Evolutionary conservation across 805 yeast species (phyloP), one percentile per base, ranked within the genome.

Genomic region (Hanseniaspora pseudoguilliermondii): DNA sequence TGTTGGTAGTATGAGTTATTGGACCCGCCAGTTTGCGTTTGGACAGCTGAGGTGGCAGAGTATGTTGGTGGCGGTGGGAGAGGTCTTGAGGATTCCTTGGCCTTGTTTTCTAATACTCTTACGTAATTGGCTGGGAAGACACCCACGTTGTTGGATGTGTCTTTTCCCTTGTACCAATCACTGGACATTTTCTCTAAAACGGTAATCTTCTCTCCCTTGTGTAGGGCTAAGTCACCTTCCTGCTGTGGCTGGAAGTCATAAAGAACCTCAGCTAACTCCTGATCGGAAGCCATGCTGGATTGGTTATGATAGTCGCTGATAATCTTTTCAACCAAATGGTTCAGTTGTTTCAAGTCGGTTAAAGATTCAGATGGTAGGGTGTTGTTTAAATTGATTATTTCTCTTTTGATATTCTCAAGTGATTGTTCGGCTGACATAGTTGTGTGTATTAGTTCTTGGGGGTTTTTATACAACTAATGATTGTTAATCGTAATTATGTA

Each of bases 41-140:
- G 42, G 20, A 5, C 43, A n/a, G 11, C 35, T n/a, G 46, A 49
- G 39, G 35, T 54, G 47, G 40, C 42, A 21, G 63, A 62, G 27
- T 52, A 52, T 23, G 50, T 42, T 20, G 56, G 56, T 50, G 69
- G 65, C 42, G 68, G 64, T 11, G 62, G 64, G 5, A 29, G 10
- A 53, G 58, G 21, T 54, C 54, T 49, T 40, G 63, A 49, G 18
- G 32, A 35, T 11, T 48, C 55, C 27, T 47, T 51, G 1, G 58
- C 42, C 11, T 60, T 66, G n/a, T 62, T 62, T 32, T 61, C 64
- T 9, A 63, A 61, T 1, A 68, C 61, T 57, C 75, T 76, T 50
- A 89, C 95, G 65, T 93, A 91, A 66, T 87, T 87, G 1, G 91
- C 73, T 9, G 98, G 98, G 72, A 93, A 90, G 65, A 90, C 82